Evolutionary conservation across 202 grass and related monocot species (phyloP), one percentile per base, ranked within the genome.

Genomic region (Setaria viridis): DNA sequence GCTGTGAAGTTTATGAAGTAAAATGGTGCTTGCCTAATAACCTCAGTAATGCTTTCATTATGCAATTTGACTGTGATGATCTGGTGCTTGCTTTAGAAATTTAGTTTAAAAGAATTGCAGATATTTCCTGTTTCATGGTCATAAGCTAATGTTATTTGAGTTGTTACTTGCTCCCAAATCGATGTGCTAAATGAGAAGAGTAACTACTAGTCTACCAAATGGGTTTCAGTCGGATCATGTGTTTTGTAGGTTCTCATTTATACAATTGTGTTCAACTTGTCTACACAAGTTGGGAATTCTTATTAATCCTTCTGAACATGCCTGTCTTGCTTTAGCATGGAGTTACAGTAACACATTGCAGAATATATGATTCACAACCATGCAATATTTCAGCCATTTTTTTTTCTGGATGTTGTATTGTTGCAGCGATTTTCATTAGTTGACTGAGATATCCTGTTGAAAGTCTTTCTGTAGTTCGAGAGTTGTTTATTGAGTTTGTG

Each of bases 231-330:
- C 66, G 48, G 47, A 67, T 49, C 16, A 51, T 76, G 32, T 46
- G 41, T 60, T 46, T 2, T 14, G 32, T 68, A 37, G 2, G 8
- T 43, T 69, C n/a, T 17, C 9, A 54, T 87, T 32, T 29, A 67
- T 45, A 14, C 58, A 57, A 13, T 25, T 41, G 9, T 25, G 9
- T 32, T 69, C 19, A 67, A 57, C 51, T 34, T 82, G 20, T 0
- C 10, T 19, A 7, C 42, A 39, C 14, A 63, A 62, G 30, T 63
- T 62, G 53, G 3, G 20, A 77, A 70, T 19, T 29, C 50, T 58
- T 5, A 74, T 81, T 29, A 17, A 67, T 42, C n/a, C 11, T 86
- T 25, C 7, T 54, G 46, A 72, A n/a, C 34, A 80, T 73, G 46
- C 2, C 3, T 45, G 2, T 69, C 12, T 13, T 13, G 11, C 51